Base-by-base conservation (phyloP, 2,329 filamentous ascomycete species). In the Neonectria neomacrospora region DNA sequence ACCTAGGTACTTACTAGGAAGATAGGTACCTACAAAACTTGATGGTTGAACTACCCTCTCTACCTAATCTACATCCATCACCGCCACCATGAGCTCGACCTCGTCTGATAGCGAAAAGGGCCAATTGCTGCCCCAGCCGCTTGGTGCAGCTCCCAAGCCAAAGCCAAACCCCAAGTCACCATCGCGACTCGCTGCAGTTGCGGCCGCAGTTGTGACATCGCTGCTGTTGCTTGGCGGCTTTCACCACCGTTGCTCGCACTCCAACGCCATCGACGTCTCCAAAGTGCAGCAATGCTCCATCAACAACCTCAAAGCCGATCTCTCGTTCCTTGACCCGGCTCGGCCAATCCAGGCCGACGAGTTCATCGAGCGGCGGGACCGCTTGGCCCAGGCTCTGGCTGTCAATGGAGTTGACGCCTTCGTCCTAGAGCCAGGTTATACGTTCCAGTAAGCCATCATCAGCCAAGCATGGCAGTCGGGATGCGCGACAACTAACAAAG, bases 361-460 rank as follows among this genome's bases (percentile, higher is more conserved):
- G 65, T 90, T 86, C 66, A 74, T 88, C 3, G 70, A 81, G 18
- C 83, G 88, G 2, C 80, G 87, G 11, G 80, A 89, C 60, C 80
- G 82, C n/a, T 78, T 90, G 1, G 88, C 87, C 1, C 71, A 76
- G 60, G 87, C 87, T 9, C 75, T 90, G n/a, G 77, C 79, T 11
- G 76, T 75, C 1, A 83, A 86, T 44, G 77, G 75, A 1, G 75
- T 84, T 1, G 86, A 89, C 73, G 87, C 86, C 0, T 90, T 90
- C 66, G 78, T 88, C 2, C 78, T 89, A 1, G 88, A 90, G 70
- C 88, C 88, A 2, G 88, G 88, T 2, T 90, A 88, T 70, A 88
- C 86, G 0, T 89, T 90, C 67, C 83, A 87, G 75, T 88, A 72
- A 58, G 67, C 45, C 14, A 12, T 3, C 1, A 30, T 48, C 23